A percentile compares a stretch with the other conserved stretches of the same genome.
These are phyloP conservation scores for Gastrolobium villosum DNA, from an alignment of 306 rosid genomes.

Conservation along the genomic window DNA sequence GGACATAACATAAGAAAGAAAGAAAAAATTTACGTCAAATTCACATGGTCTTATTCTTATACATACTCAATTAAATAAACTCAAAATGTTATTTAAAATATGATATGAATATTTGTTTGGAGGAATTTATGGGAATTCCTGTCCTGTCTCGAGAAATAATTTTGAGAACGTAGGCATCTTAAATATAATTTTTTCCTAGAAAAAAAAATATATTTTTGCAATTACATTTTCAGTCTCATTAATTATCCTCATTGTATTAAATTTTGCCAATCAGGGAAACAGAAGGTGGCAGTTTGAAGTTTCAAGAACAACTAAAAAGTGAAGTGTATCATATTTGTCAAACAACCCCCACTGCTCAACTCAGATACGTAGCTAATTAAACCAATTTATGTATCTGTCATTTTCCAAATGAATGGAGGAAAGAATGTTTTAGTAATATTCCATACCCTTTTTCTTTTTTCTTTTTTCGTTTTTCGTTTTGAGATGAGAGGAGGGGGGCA, in stretches of 20 bases:
- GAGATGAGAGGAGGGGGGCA: neutral
- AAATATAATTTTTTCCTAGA: too few species aligned
- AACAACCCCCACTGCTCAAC: conserved; percentile 20
- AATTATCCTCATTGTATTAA: neutral
- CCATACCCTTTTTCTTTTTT: neutral
- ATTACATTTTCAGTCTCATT: conserved; percentile 1
- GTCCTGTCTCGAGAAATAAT: neutral
- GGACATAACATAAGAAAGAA: conserved; percentile 21
- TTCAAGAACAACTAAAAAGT: neutral
- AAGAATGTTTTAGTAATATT: conserved; percentile 38
- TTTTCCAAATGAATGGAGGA: conserved; percentile 23
- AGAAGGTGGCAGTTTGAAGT: conserved; percentile 25
- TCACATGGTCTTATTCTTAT: neutral
- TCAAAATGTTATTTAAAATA: neutral
- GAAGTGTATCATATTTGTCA: conserved; percentile 20
- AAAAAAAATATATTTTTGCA: neutral
- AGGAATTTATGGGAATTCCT: neutral
- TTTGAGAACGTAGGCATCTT: neutral
- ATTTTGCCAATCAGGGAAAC: neutral
- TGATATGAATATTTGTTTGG: conserved; percentile 3
- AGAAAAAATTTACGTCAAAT: neutral
- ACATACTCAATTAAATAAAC: neutral
- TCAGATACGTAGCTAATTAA: conserved; percentile 25
- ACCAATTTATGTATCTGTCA: conserved; percentile 19
- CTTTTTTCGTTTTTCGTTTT: neutral